These are phyloP conservation scores for Ilex paraguariensis DNA, from an alignment of 305 asterid species.

Conservation along the genomic window DNA sequence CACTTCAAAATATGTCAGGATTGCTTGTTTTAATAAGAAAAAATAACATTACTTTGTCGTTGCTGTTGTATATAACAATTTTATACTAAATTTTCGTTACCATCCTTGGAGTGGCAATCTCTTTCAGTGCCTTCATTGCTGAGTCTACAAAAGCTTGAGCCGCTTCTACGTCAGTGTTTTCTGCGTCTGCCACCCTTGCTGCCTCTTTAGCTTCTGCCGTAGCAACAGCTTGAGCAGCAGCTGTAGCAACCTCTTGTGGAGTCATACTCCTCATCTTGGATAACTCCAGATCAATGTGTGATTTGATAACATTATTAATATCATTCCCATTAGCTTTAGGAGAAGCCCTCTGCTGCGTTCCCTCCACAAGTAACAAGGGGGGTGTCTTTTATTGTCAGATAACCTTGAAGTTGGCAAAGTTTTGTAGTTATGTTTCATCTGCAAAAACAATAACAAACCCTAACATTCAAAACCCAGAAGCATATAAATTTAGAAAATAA, in stretches of 20 bases:
- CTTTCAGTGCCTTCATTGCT: slow-evolving; percentile 71
- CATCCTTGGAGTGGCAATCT: slow-evolving; percentile 60
- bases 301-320: slow-evolving; percentile 34
- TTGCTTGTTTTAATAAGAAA: too few species aligned
- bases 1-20: too few species aligned
- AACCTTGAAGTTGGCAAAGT: slow-evolving; percentile 44
- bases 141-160: slow-evolving; percentile 96
- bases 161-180: slow-evolving; percentile 98
- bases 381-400: slow-evolving; percentile 55
- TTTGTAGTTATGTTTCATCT: slow-evolving; percentile 82
- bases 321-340: slow-evolving; percentile 44
- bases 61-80: too few species aligned
- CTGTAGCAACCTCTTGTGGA: slow-evolving; percentile 83
- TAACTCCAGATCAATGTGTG: slow-evolving; percentile 65
- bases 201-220: slow-evolving; percentile 99
- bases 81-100: too few species aligned
- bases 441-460: slow-evolving; percentile 1
- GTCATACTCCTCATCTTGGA: slow-evolving; percentile 77
- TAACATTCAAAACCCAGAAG: neutral
- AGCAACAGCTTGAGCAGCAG: slow-evolving; percentile 95
- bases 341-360: slow-evolving; percentile 46
- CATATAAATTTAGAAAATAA: neutral
- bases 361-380: slow-evolving; percentile 45
- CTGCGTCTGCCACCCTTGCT: slow-evolving; percentile 90
- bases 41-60: too few species aligned